A percentile compares a stretch with the other conserved stretches of the same genome.
These are phyloP conservation scores for Clarireedia homoeocarpa DNA, from an alignment of 2,329 filamentous ascomycete genomes.

Conservation along the genomic window DNA sequence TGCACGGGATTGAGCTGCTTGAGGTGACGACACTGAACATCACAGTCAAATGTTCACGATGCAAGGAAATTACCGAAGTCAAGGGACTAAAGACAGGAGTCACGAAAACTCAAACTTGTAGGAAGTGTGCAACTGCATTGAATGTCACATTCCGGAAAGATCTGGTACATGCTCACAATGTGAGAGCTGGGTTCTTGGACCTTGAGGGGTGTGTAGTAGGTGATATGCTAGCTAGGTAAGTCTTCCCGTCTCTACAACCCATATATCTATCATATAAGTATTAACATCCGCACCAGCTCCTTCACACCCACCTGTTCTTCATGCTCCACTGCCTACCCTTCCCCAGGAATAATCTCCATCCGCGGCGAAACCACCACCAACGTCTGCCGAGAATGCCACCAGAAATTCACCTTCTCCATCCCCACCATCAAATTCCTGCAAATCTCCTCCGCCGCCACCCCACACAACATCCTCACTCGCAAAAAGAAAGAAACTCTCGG, in stretches of 20 bases:
- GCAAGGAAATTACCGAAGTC: conserved; percentile 66
- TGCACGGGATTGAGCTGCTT: conserved; percentile 70
- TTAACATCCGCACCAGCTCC: conserved; percentile 40
- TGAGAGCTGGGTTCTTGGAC: conserved; percentile 73
- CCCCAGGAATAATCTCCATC: conserved; percentile 60
- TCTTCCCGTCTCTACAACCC: conserved; percentile 9
- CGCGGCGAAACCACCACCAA: conserved; percentile 66
- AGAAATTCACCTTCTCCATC: conserved; percentile 71
- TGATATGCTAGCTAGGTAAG: conserved; percentile 65
- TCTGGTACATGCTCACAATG: conserved; percentile 64
- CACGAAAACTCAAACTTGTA: conserved; percentile 46
- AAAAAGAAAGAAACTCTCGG: conserved; percentile 47
- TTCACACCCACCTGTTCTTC: conserved; percentile 71
- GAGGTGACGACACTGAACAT: conserved; percentile 60
- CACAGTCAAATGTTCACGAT: conserved; percentile 70
- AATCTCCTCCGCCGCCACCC: conserved; percentile 45
- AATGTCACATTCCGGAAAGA: conserved; percentile 54
- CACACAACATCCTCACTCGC: conserved; percentile 33
- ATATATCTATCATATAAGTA: neutral
- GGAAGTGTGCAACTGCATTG: conserved; percentile 48
- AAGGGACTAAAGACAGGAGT: conserved; percentile 52
- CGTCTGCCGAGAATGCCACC: conserved; percentile 72
- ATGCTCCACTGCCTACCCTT: conserved; percentile 61
- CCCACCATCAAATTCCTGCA: conserved; percentile 71
- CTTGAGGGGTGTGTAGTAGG: conserved; percentile 64